phyloP scores from a whole-genome alignment of 2,329 filamentous ascomycete species.

The Xylaria sp. region DNA sequence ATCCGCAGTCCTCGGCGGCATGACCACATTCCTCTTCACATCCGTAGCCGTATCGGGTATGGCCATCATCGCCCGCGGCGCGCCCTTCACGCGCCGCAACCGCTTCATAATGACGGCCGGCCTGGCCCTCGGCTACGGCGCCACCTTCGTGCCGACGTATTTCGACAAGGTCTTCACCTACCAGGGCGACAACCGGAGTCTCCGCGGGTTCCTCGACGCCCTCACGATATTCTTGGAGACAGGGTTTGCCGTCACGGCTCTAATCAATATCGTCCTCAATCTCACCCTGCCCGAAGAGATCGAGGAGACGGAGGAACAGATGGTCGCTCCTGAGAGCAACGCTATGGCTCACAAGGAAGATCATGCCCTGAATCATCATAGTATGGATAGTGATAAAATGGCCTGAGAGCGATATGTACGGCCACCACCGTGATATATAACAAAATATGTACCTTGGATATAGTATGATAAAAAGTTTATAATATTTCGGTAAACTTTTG shows the following conservation, averaged over 20 bases:
- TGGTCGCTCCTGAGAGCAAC: constrained; percentile 30
- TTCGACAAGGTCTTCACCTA: constrained; percentile 80
- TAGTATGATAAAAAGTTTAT: background rate
- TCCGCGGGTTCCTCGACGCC: constrained; percentile 80
- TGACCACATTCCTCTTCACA: constrained; percentile 84
- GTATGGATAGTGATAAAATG: constrained; percentile 32
- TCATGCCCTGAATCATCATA: constrained; percentile 11
- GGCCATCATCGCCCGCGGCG: constrained; percentile 75
- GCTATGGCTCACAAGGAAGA: constrained; percentile 32
- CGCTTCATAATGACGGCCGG: constrained; percentile 84
- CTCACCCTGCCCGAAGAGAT: constrained; percentile 77
- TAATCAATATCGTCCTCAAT: constrained; percentile 79
- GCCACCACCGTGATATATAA: background rate
- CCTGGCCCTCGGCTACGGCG: constrained; percentile 77
- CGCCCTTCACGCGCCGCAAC: constrained; percentile 81
- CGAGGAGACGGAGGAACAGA: constrained; percentile 57
- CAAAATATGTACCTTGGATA: background rate
- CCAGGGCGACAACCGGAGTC: constrained; percentile 70
- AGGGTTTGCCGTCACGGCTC: constrained; percentile 78
- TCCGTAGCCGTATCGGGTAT: constrained; percentile 82
- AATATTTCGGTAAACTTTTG: background rate
- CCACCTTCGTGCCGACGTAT: constrained; percentile 74
- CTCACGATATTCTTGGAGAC: constrained; percentile 79
- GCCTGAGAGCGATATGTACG: constrained; percentile 8
- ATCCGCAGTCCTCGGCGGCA: constrained; percentile 71